phyloP scores from a whole-genome alignment of 192 early-diverging fungal genomes.

The Coemansia javaensis region DNA sequence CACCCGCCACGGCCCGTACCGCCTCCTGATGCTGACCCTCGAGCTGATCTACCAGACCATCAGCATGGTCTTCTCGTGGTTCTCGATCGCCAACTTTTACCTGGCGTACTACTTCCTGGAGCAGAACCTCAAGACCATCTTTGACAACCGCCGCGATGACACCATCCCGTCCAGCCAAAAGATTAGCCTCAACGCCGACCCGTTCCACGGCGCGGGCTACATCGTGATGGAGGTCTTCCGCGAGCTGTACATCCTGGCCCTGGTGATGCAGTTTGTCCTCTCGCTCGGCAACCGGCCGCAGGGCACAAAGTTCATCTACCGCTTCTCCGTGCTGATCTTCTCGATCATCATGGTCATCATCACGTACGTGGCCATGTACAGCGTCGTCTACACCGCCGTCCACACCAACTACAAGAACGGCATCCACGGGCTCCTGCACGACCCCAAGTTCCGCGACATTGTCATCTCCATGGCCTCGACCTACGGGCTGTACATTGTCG shows the following conservation, averaged over 20 bases:
- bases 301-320: constrained; percentile 77
- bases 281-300: constrained; percentile 96
- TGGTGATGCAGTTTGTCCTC: constrained; percentile 79
- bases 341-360: constrained; percentile 83
- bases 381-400: constrained; percentile 51
- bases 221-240: constrained; percentile 65
- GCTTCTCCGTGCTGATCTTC: constrained; percentile 72
- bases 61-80: constrained; percentile 85
- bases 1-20: constrained; percentile 65
- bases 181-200: constrained; percentile 47
- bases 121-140: constrained; percentile 46
- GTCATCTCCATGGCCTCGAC: constrained; percentile 75
- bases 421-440: constrained; percentile 38
- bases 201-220: constrained; percentile 59
- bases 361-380: constrained; percentile 67
- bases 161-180: constrained; percentile 59
- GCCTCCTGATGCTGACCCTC: constrained; percentile 68
- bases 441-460: constrained; percentile 69
- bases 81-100: constrained; percentile 86
- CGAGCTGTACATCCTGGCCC: constrained; percentile 71
- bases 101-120: constrained; percentile 84
- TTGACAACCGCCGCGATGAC: constrained; percentile 35
- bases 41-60: constrained; percentile 81
- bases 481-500: constrained; percentile 76
- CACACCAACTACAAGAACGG: constrained; percentile 47